Evolutionary conservation across 2,329 filamentous ascomycete genomes (phyloP).

Genomic region (Xylaria sp.): DNA sequence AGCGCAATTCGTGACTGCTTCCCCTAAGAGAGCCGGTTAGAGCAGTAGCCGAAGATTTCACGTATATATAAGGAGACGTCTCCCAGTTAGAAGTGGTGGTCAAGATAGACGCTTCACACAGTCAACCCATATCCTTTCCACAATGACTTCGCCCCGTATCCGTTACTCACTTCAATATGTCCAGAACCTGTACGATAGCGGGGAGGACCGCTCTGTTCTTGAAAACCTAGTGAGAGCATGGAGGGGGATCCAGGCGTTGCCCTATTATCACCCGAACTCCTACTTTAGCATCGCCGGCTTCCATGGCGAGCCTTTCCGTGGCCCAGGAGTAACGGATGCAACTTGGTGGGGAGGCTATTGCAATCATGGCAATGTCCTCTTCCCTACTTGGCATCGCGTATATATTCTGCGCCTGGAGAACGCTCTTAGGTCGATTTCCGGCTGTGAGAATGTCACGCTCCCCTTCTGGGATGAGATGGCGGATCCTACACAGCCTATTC

Average conservation of each 20-base stretch:
- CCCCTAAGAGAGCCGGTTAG: neutral
- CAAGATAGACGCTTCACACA: neutral
- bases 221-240: neutral
- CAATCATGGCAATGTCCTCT: neutral
- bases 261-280: slow-evolving; percentile 4
- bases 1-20: neutral
- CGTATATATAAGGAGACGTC: neutral
- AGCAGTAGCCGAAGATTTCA: neutral
- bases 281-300: slow-evolving; percentile 5
- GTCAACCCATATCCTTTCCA: neutral
- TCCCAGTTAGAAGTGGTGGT: neutral
- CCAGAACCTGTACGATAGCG: neutral
- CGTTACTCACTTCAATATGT: neutral
- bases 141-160: neutral
- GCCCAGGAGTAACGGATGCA: slow-evolving; percentile 1
- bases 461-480: slow-evolving; percentile 6
- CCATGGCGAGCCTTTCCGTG: slow-evolving; percentile 4
- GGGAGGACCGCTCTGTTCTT: neutral
- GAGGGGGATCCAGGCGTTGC: neutral
- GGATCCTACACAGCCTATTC: neutral
- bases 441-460: slow-evolving; percentile 3
- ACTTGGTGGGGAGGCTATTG: neutral
- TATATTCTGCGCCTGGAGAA: neutral
- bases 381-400: neutral
- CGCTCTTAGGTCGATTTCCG: neutral